Evolutionary conservation across 2,329 filamentous ascomycete genomes (phyloP), one percentile per base, ranked within the genome.

Genomic region (Claviceps sp.): DNA sequence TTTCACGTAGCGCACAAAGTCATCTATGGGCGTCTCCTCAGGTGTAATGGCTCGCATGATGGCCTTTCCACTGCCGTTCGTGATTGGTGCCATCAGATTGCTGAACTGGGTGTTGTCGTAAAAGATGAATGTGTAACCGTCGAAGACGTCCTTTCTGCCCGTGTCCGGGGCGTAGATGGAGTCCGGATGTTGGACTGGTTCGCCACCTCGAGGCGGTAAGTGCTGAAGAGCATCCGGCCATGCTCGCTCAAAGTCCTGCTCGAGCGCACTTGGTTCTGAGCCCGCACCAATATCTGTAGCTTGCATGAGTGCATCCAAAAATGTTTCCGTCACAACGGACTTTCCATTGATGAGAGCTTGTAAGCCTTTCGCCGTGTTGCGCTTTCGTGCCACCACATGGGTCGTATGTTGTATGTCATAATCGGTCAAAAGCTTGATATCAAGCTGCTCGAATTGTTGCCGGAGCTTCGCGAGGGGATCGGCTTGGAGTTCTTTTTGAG

Each of bases 61-160:
- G 1, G 87, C 86, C 64, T 97, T 97, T 7, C 93, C 93, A 53
- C 83, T 80, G 4, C 86, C 93, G 54, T 82, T 82, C 0, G 82
- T 84, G 54, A 98, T 84, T 0, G 85, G 82, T 0, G 82, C 80
- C 44, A 86, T 70, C 4, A 98, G 71, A 56, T 78, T 88, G 7
- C 87, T 80, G 64, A 83, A 88, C 64, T 97, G 91, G 2, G 72
- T 72, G 50, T 77, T 67, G 50, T 90, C 83, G 57, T 90, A 84
- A 60, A 97, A 95, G 3, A 98, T 74, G 61, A 97, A 96, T 0
- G 84, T 91, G 61, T 90, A 93, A 2, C 86, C 87, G 11, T 86
- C 80, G 58, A 98, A 97, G 1, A 98, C 74, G 29, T 83, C 80
- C 7, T 72, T 70, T 20, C 93, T 78, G 16, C 69, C 67, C 0